Base-by-base conservation (phyloP, 768 basidiomycete species). In the Cubamyces sp. region DNA sequence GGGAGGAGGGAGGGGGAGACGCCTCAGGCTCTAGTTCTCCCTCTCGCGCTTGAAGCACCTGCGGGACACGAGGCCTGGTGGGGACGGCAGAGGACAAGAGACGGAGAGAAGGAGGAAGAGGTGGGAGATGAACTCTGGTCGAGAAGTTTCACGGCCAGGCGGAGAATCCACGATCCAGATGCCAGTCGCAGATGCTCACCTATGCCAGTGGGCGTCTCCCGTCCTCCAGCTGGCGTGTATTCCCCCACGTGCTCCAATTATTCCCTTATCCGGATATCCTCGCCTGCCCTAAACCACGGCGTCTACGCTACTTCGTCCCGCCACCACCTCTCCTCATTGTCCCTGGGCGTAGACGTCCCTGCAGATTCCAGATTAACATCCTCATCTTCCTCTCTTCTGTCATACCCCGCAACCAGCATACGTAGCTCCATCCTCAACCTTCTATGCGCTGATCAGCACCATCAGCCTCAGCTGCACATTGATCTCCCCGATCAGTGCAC, bases 1-100 rank as follows among this genome's bases (percentile, higher is more conserved):
- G 52, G 46, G 26, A 46, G 57, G 47, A 54, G 61, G 25, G 57
- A 66, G 64, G 64, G 66, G 64, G 65, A 62, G 51, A 60, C 40
- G 54, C 49, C 46, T 57, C 65, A 66, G 68, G 65, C 65, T 18
- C 19, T 40, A 12, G 30, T 16, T 15, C 14, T 37, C 34, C 34
- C 21, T 18, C 34, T 26, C 39, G 14, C 21, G 37, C 39, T 25
- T 21, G 52, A 39, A 30, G 48, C 48, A 21, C 45, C 45, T 49
- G 48, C 48, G 48, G 19, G 48, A 18, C 25, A 49, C 48, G 48
- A 49, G 48, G 48, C 48, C 14, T 21, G 23, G 12, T 2, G 19
- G 11, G 5, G 21, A 49, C 48, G 14, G 28, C 48, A 49, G 48
- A 49, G 26, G 48, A 26, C 23, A 26, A 26, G 3, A 48, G 12